Evolutionary conservation across 495 filamentous ascomycete species (phyloP), one percentile per base, ranked within the genome.

Genomic region (Wilcoxina mikolae): DNA sequence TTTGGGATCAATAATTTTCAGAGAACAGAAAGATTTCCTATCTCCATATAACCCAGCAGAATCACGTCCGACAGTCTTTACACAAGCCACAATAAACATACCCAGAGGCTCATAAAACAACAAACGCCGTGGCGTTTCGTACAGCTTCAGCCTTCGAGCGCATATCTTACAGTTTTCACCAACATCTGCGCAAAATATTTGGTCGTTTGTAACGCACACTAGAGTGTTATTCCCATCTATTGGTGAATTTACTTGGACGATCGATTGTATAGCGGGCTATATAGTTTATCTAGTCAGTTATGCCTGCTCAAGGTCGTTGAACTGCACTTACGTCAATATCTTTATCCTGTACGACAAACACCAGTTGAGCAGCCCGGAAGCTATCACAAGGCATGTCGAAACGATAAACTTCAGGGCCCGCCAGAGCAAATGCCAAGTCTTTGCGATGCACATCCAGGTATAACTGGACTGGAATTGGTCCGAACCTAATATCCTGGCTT

Each of bases 401-500:
- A 29, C 62, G 62, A 54, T 66, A 66, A 33, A 66, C 52, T 31
- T 66, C 63, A 1, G 59, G 63, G 12, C 62, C 63, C 47, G 63
- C 63, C 18, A 66, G 56, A 23, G 65, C 54, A 50, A 66, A 65
- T 18, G 59, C 63, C 10, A 56, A 62, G 27, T 66, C 63, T 33
- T 49, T 41, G 5, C 63, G 51, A 29, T 54, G 51, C 22, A 57
- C 56, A 56, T 66, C 59, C 15, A 47, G 44, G 28, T 62, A 48
- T 35, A 65, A 45, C 39, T 62, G 62, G 41, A 66, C 59, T 29
- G 63, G 63, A 46, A 64, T 66, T 27, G 63, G 63, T 0, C 63
- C 63, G 20, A 66, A 66, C 49, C 78, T 73, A 70, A 76, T 78
- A 71, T 72, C 73, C 69, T 75, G 74, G 67, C 74, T 69, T 71